Conservation (phyloP, 371 early-diverging fungal genomes). For the Lichtheimia corymbifera region DNA sequence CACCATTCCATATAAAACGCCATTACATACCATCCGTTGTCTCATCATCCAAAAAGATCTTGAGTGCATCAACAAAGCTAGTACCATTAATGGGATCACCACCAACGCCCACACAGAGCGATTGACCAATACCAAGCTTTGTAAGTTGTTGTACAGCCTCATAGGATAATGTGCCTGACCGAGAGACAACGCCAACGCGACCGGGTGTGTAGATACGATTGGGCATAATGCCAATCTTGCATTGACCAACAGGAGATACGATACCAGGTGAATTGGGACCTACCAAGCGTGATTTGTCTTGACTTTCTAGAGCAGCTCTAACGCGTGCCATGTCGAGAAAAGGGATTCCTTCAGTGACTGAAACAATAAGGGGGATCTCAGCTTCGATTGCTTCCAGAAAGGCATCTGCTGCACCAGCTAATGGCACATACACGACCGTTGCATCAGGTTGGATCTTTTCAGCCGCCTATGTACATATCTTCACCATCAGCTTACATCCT, state of each 20-base stretch:
- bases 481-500: not conserved
- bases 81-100: constrained; percentile 99
- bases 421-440: constrained; percentile 97
- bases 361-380: constrained; percentile 94
- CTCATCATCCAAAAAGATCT: constrained; percentile 92
- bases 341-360: constrained; percentile 99
- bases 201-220: constrained; percentile 96
- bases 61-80: constrained; percentile 96
- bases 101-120: constrained; percentile 97
- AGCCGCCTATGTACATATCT: constrained; percentile 66
- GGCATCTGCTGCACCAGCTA: constrained; percentile 92
- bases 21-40: constrained; percentile 84
- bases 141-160: constrained; percentile 99
- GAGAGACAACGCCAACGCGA: constrained; percentile 96
- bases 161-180: constrained; percentile 98
- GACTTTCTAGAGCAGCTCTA: constrained; percentile 69
- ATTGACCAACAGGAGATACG: constrained; percentile 89
- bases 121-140: constrained; percentile 91
- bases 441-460: constrained; percentile 90
- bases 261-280: constrained; percentile 99
- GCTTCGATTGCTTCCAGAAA: constrained; percentile 97
- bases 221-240: constrained; percentile 99
- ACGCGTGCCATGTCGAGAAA: constrained; percentile 98
- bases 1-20: not conserved
- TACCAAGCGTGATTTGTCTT: constrained; percentile 91